Conservation (phyloP, 73 alveolate genomes). For the Paramecium biaurelia region DNA sequence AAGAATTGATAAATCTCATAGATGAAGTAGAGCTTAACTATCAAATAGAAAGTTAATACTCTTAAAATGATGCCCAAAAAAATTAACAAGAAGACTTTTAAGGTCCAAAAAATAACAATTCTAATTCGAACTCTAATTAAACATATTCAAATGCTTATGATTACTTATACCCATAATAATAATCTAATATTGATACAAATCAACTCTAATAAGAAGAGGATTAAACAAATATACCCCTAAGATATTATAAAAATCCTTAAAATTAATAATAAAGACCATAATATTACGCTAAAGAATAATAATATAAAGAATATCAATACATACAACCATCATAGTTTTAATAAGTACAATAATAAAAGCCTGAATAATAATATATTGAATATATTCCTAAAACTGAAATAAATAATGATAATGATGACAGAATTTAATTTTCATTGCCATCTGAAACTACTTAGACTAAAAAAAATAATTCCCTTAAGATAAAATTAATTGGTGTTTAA, state of each 20-base stretch:
- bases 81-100: background rate
- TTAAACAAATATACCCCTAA: background rate
- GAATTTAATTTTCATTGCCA: background rate
- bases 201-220: background rate
- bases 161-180: background rate
- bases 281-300: background rate
- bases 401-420: background rate
- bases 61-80: background rate
- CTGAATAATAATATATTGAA: background rate
- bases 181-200: background rate
- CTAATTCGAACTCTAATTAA: background rate
- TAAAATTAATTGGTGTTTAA: background rate
- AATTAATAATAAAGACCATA: background rate
- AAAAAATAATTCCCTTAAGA: background rate
- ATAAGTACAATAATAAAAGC: background rate
- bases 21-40: background rate
- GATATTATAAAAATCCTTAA: background rate
- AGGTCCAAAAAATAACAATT: too few species aligned
- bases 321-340: background rate
- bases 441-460: background rate
- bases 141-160: background rate
- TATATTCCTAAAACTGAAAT: background rate
- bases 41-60: background rate
- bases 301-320: background rate
- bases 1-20: background rate